A percentile compares a stretch with the other conserved stretches of the same genome.
These are phyloP conservation scores for Stygiomarasmius scandens DNA, from an alignment of 1,284 basidiomycete species.

Conservation along the genomic window DNA sequence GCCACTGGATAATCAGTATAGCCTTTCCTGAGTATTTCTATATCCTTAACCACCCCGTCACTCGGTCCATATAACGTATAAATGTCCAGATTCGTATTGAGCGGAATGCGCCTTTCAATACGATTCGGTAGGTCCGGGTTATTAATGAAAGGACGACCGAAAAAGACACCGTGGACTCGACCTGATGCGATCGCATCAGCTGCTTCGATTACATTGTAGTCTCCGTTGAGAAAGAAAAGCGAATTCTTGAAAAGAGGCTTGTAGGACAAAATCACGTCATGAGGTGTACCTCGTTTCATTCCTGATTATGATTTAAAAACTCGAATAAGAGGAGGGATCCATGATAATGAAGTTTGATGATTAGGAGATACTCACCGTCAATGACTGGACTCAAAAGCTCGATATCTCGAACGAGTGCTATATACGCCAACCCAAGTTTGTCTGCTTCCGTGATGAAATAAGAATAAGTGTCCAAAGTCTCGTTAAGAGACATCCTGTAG, in stretches of 20 bases:
- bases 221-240: constrained; percentile 24
- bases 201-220: constrained; percentile 23
- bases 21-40: background rate
- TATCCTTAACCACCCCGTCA: background rate
- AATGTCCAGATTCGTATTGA: constrained; percentile 12
- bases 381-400: constrained; percentile 24
- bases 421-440: constrained; percentile 23
- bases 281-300: constrained; percentile 22
- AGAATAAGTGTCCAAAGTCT: constrained; percentile 24
- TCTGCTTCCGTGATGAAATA: constrained; percentile 23
- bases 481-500: constrained; percentile 18
- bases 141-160: constrained; percentile 26
- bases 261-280: constrained; percentile 28
- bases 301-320: too few relatives aligned
- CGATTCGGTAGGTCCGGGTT: constrained; percentile 25
- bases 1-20: constrained; percentile 17
- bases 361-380: constrained; percentile 38
- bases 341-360: too few relatives aligned
- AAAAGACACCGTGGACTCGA: constrained; percentile 16
- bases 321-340: too few relatives aligned
- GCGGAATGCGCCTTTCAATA: constrained; percentile 18
- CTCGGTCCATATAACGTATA: constrained; percentile 3
- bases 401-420: constrained; percentile 6
- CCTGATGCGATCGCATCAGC: constrained; percentile 18
- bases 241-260: constrained; percentile 22